Evolutionary conservation across 1,284 basidiomycete genomes (phyloP), one percentile per base, ranked within the genome.

Genomic region (Tausonia pullulans): DNA sequence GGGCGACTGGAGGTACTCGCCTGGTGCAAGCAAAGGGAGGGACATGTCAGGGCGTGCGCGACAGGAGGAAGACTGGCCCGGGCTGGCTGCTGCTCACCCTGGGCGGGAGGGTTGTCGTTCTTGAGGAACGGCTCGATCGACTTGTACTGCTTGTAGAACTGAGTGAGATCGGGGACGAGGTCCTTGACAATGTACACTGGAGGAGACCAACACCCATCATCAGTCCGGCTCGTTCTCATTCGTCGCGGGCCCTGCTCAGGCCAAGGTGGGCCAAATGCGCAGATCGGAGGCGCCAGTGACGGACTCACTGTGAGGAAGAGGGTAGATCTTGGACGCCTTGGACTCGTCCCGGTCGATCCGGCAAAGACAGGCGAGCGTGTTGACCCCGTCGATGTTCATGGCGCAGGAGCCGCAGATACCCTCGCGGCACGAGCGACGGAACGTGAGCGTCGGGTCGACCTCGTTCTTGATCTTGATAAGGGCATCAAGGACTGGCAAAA

Each of bases 381-480:
- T 98, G 77, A 90, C 85, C 68, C 95, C 95, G 77, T 98, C 87
- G 74, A 98, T 91, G 82, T 98, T 98, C 95, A 98, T 97, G 67
- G 95, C 94, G 75, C 95, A 98, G 14, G 90, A 94, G 56, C 95
- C 96, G 74, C 96, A 98, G 72, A 98, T 98, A 68, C 95, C 95
- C 81, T 98, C 95, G 70, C 95, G 81, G 82, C 95, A 98, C 45
- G 91, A 96, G 65, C 94, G 85, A 66, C 94, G 87, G 83, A 98
- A 98, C 14, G 94, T 97, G 56, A 98, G 81, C 2, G 95, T 96
- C 6, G 95, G 88, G 80, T 98, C 95, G 41, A 94, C 75, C 78
- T 98, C 94, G 78, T 98, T 98, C 84, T 98, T 98, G 77, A 98
- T 97, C 80, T 98, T 98, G 80, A 98, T 96, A 71, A 95, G 83